phyloP scores from a whole-genome alignment of 1,284 basidiomycete genomes.

The Pholiota adiposa region DNA sequence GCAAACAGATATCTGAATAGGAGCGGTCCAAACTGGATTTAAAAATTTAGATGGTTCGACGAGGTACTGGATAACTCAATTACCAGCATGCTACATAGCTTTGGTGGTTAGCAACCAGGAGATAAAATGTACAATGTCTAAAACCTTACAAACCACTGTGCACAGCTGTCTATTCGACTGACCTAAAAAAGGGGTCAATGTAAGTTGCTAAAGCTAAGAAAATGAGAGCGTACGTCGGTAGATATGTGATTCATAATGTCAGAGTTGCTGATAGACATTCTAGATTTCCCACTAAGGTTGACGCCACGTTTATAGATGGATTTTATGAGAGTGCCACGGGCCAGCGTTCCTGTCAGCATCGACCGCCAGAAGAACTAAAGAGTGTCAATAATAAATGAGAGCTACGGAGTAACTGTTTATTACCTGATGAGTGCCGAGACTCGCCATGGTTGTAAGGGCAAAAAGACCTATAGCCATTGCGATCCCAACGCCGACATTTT shows the following conservation, averaged over 20 bases:
- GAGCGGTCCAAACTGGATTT: slow-evolving; percentile 64
- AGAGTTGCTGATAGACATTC: slow-evolving; percentile 66
- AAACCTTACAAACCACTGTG: slow-evolving; percentile 70
- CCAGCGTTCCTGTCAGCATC: slow-evolving; percentile 72
- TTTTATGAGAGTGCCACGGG: slow-evolving; percentile 73
- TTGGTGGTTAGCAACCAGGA: background rate
- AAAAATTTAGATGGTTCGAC: background rate
- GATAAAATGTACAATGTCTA: background rate
- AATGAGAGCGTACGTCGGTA: slow-evolving; percentile 55
- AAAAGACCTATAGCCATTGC: slow-evolving; percentile 77
- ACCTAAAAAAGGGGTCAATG: slow-evolving; percentile 37
- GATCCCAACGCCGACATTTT: slow-evolving; percentile 67
- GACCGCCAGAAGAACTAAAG: slow-evolving; percentile 77
- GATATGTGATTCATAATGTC: slow-evolving; percentile 78
- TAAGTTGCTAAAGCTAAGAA: background rate
- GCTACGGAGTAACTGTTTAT: background rate
- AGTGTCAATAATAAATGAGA: background rate
- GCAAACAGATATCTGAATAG: slow-evolving; percentile 67
- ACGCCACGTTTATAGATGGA: slow-evolving; percentile 79
- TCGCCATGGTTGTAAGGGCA: slow-evolving; percentile 59
- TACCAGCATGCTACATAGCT: slow-evolving; percentile 46
- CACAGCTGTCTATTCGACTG: slow-evolving; percentile 59
- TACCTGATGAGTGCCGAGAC: slow-evolving; percentile 67
- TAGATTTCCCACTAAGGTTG: slow-evolving; percentile 66
- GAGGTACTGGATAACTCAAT: too few relatives aligned